Percentiles rank a stretch among this genome's conserved stretches.
phyloP scores from a whole-genome alignment of 805 yeast genomes.

The Metschnikowia rubicola region DNA sequence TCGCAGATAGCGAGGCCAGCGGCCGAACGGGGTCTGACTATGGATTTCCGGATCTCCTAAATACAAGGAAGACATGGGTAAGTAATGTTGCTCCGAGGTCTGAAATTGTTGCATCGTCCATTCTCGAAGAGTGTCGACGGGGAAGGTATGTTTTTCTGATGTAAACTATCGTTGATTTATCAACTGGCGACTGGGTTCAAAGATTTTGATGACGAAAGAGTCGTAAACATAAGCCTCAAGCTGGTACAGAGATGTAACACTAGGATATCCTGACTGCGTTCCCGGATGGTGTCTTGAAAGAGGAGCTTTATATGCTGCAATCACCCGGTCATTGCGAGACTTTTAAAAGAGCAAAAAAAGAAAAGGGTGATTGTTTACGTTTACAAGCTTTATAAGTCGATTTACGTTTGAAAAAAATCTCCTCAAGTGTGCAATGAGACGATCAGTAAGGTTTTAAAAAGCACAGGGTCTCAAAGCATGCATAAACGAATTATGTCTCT shows the following conservation, averaged over 20 bases:
- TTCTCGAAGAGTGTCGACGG: too few relatives aligned
- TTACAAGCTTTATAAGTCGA: background rate
- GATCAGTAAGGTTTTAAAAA: background rate
- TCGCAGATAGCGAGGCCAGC: too few relatives aligned
- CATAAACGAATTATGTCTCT: background rate
- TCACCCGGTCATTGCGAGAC: background rate
- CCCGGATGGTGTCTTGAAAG: background rate
- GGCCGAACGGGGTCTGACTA: too few relatives aligned
- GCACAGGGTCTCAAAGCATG: background rate
- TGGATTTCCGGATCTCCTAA: too few relatives aligned
- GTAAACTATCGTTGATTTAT: background rate
- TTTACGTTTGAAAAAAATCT: constrained; percentile 1
- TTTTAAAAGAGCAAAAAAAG: background rate
- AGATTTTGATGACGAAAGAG: background rate
- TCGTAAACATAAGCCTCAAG: too few relatives aligned
- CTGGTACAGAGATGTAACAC: background rate
- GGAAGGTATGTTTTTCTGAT: background rate
- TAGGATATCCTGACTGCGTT: background rate
- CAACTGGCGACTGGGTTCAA: background rate
- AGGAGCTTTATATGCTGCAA: background rate
- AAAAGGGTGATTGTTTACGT: background rate
- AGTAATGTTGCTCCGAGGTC: too few relatives aligned
- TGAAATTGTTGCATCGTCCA: too few relatives aligned
- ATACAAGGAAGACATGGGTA: too few relatives aligned
- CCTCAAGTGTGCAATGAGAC: constrained; percentile 1